Evolutionary conservation across 2,329 filamentous ascomycete species (phyloP).

Genomic region (Ceratocystis colombiana): DNA sequence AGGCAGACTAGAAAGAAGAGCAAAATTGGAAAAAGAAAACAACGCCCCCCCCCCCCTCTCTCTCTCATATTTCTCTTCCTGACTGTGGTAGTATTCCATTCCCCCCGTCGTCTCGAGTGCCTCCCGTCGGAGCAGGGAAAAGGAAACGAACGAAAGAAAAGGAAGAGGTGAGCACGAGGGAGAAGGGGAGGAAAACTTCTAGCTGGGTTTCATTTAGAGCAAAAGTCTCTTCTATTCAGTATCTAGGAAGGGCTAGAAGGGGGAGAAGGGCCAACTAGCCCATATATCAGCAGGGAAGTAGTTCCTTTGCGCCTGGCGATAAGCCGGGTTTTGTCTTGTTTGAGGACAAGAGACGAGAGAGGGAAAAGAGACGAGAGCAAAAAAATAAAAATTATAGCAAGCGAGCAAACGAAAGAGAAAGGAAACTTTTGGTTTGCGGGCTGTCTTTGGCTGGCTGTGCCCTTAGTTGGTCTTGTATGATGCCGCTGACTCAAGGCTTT

Average conservation of each 20-base stretch:
- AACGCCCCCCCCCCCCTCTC: not conserved
- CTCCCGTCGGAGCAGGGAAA: not conserved
- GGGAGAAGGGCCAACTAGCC: not conserved
- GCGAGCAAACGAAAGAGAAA: not conserved
- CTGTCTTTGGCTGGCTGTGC: not conserved
- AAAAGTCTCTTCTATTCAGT: not conserved
- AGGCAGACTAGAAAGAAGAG: not conserved
- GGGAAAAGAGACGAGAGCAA: not conserved
- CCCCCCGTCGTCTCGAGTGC: conserved; percentile 1
- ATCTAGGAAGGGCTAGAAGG: not conserved
- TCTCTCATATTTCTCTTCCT: not conserved
- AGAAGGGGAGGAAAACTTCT: not conserved
- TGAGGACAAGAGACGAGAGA: not conserved
- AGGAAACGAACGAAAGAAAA: not conserved
- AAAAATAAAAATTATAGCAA: not conserved
- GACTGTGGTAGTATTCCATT: not conserved
- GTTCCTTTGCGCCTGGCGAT: conserved; percentile 10
- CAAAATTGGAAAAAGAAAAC: not conserved
- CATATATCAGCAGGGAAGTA: not conserved
- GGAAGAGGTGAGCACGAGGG: not conserved
- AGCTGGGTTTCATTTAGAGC: conserved; percentile 6
- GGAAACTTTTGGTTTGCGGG: not conserved
- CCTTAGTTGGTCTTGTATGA: not conserved
- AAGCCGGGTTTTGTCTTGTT: conserved; percentile 3
- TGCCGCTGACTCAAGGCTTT: not conserved